Evolutionary conservation across 2,329 filamentous ascomycete genomes (phyloP).

Genomic region (Akanthomyces dipterigenus): DNA sequence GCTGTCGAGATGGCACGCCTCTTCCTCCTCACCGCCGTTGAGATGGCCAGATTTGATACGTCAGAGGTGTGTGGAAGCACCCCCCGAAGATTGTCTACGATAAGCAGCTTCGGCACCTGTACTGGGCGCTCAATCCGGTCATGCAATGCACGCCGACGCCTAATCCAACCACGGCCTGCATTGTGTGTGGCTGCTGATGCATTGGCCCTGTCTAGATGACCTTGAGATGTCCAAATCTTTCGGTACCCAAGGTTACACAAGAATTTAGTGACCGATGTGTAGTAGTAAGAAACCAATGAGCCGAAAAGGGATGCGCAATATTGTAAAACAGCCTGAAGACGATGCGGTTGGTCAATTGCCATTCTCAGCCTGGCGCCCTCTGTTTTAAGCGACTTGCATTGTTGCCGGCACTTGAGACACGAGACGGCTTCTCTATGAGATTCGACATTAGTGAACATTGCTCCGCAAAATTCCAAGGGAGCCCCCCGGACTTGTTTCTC

Average conservation of each 20-base stretch:
- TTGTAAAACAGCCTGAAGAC: not conserved
- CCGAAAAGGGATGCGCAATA: not conserved
- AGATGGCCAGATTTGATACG: not conserved
- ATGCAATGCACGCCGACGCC: not conserved
- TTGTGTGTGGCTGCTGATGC: not conserved
- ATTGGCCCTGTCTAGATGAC: not conserved
- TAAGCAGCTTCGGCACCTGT: not conserved
- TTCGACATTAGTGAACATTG: no score
- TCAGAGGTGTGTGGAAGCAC: not conserved
- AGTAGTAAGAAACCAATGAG: not conserved
- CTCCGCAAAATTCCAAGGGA: no score
- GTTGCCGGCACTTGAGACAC: not conserved
- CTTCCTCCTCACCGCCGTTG: not conserved
- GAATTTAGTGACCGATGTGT: not conserved
- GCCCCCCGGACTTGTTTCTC: no score
- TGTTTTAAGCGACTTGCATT: not conserved
- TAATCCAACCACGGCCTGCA: not conserved
- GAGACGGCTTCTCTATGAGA: not conserved
- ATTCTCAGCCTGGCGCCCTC: not conserved
- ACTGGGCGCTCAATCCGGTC: not conserved
- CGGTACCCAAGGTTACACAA: conserved; percentile 5
- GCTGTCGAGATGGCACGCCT: not conserved
- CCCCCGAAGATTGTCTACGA: not conserved
- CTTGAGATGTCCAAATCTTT: not conserved
- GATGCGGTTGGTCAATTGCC: not conserved